Base-by-base conservation (phyloP, 2,329 filamentous ascomycete genomes). In the Aspergillus nomiae region DNA sequence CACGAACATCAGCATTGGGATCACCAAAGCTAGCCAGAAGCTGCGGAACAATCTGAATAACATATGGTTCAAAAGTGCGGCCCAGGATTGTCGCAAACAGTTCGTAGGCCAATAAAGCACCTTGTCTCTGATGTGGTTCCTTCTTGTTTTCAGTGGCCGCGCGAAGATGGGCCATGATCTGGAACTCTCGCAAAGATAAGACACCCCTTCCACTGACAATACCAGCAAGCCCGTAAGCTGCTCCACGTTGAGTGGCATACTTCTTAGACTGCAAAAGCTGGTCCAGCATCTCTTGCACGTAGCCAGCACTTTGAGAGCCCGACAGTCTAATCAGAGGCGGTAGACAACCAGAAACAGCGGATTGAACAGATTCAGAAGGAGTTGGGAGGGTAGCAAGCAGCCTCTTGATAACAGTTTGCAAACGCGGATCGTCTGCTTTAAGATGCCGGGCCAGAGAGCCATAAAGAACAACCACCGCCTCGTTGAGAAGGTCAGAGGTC, bases 391-490 rank as follows among this genome's bases (percentile, higher is more conserved):
- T 97, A 26, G 89, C 87, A 61, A 99, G 84, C 26, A 99, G 84
- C 65, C 93, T 88, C 69, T 94, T 90, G 57, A 99, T 89, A 53
- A 99, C 95, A 61, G 90, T 89, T 1, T 94, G 92, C 56, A 98
- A 87, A 71, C 96, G 94, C 68, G 88, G 81, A 76, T 99, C 95
- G n/a, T 93, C 92, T 9, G 88, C 80, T 69, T 91, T 87, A 63
- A 99, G 81, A 82, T 99, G 95, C 58, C 92, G 89, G 50, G 94
- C 95, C 43, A 99, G 82, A 58, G 96, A 94, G 75, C 95, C 95
- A 71, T 99, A 99, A 76, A 99, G 90, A 70, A 99, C 95, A 70
- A 99, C 94, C 58, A 99, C 94, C 21, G 96, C 95, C 79, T 99
- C 95, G 70, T 97, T 97, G 66, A 98, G 91, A 63, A 92, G 87